A percentile compares a stretch with the other conserved stretches of the same genome.
These are phyloP conservation scores for Corchorus capsularis DNA, from an alignment of 345 rosid genomes.

Conservation along the genomic window DNA sequence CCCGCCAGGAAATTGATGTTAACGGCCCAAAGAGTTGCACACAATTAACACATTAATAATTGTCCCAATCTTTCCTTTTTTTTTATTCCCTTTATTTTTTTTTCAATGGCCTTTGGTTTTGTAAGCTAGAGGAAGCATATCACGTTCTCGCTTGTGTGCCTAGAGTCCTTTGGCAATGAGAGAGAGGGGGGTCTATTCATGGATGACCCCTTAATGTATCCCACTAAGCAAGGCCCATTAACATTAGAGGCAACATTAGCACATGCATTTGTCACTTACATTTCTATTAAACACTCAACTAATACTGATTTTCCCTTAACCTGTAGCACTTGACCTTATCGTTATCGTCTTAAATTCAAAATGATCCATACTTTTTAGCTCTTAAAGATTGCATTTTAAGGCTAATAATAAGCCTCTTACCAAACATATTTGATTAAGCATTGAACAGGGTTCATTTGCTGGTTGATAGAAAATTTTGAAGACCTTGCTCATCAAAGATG, in stretches of 20 bases:
- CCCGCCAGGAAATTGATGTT: conserved; percentile 28
- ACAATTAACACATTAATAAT: conserved; percentile 25
- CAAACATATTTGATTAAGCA: not conserved
- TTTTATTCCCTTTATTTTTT: not conserved
- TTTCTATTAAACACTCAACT: conserved; percentile 18
- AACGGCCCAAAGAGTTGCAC: conserved; percentile 27
- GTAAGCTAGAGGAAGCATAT: conserved; percentile 30
- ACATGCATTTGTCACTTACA: conserved; percentile 40
- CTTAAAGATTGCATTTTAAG: conserved; percentile 5
- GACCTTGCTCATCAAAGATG: too few species aligned
- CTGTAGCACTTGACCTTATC: conserved; percentile 17
- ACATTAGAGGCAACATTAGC: conserved; percentile 37
- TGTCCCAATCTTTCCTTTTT: not conserved
- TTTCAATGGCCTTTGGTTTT: not conserved
- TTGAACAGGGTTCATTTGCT: too few species aligned
- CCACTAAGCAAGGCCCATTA: conserved; percentile 35
- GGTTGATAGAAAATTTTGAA: too few species aligned
- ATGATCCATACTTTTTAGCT: not conserved
- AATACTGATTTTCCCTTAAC: not conserved
- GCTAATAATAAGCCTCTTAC: not conserved
- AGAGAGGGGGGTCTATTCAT: conserved; percentile 31
- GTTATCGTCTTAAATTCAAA: not conserved
- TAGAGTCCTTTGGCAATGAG: conserved; percentile 1
- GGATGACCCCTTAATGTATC: conserved; percentile 32
- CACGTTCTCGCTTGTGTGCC: conserved; percentile 34